A percentile compares a stretch with the other conserved stretches of the same genome.
Conservation (phyloP, 2,329 filamentous ascomycete genomes). For the Onygenales sp. region DNA sequence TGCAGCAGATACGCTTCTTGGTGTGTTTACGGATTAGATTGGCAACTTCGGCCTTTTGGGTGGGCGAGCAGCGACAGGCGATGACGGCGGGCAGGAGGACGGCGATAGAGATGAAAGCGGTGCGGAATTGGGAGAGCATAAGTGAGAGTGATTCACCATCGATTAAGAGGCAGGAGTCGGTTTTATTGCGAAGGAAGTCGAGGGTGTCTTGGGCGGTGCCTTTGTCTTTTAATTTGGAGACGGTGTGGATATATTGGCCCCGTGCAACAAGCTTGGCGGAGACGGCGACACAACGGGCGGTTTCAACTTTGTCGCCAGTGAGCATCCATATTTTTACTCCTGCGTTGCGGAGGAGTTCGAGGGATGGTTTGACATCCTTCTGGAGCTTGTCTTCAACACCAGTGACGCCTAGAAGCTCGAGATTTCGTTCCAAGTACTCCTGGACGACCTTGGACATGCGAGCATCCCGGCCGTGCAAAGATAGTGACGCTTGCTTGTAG, state of each 20-base stretch:
- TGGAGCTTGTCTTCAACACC: conserved; percentile 97
- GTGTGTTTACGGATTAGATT: conserved; percentile 83
- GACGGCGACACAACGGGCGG: conserved; percentile 89
- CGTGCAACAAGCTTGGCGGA: conserved; percentile 88
- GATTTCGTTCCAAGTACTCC: conserved; percentile 72
- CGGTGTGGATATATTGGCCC: conserved; percentile 92
- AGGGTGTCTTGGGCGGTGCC: conserved; percentile 79
- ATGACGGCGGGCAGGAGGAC: conserved; percentile 86
- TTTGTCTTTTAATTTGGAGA: conserved; percentile 74
- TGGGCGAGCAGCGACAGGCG: conserved; percentile 91
- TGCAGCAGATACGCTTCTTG: conserved; percentile 92
- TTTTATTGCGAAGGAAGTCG: conserved; percentile 77
- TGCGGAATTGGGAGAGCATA: conserved; percentile 71
- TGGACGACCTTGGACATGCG: conserved; percentile 73
- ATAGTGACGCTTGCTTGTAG: conserved; percentile 71
- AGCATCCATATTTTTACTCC: conserved; percentile 99
- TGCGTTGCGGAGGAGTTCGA: conserved; percentile 90
- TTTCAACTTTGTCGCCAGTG: conserved; percentile 97
- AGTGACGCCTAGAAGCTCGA: conserved; percentile 93
- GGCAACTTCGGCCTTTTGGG: conserved; percentile 91
- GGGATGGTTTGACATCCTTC: conserved; percentile 85
- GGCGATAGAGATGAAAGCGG: conserved; percentile 79
- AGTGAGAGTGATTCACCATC: conserved; percentile 84
- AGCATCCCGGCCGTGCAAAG: conserved; percentile 68
- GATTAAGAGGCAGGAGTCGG: conserved; percentile 80